phyloP scores from a whole-genome alignment of 2,329 filamentous ascomycete species.

The Aspergillus fischeri region DNA sequence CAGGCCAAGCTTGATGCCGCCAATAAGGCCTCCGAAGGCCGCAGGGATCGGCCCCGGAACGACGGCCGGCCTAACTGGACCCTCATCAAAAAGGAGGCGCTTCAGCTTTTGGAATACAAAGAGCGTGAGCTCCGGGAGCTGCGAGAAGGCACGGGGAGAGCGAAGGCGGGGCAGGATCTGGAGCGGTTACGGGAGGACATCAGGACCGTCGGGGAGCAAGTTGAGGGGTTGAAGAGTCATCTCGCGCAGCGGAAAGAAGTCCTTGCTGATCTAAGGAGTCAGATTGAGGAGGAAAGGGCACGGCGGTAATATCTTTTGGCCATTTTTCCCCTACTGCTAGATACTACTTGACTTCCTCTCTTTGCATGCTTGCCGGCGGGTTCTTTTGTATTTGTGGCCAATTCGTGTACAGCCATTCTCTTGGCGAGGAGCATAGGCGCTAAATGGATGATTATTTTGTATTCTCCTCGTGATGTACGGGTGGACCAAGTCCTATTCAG shows the following conservation, averaged over 20 bases:
- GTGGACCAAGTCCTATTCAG: background rate
- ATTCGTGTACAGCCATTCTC: constrained; percentile 28
- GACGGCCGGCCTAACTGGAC: constrained; percentile 77
- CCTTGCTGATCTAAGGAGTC: constrained; percentile 69
- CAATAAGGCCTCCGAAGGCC: constrained; percentile 66
- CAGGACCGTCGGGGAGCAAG: constrained; percentile 85
- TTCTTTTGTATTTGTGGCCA: constrained; percentile 13
- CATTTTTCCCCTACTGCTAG: constrained; percentile 1
- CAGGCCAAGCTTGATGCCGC: constrained; percentile 83
- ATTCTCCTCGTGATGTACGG: constrained; percentile 1
- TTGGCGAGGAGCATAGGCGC: constrained; percentile 33
- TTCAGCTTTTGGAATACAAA: constrained; percentile 95
- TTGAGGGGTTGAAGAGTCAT: constrained; percentile 84
- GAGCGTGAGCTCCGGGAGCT: constrained; percentile 67
- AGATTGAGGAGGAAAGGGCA: constrained; percentile 83
- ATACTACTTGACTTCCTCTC: constrained; percentile 7
- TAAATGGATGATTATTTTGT: constrained; percentile 21
- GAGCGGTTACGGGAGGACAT: constrained; percentile 81
- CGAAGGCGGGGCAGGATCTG: constrained; percentile 65
- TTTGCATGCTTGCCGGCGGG: background rate
- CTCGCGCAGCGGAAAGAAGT: constrained; percentile 70
- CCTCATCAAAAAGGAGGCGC: constrained; percentile 87
- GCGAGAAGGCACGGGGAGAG: constrained; percentile 56
- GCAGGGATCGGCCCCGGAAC: constrained; percentile 52
- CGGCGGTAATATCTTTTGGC: constrained; percentile 31